These are phyloP conservation scores for Tremella fuciformis DNA, from an alignment of 768 basidiomycete genomes.

Conservation along the genomic window DNA sequence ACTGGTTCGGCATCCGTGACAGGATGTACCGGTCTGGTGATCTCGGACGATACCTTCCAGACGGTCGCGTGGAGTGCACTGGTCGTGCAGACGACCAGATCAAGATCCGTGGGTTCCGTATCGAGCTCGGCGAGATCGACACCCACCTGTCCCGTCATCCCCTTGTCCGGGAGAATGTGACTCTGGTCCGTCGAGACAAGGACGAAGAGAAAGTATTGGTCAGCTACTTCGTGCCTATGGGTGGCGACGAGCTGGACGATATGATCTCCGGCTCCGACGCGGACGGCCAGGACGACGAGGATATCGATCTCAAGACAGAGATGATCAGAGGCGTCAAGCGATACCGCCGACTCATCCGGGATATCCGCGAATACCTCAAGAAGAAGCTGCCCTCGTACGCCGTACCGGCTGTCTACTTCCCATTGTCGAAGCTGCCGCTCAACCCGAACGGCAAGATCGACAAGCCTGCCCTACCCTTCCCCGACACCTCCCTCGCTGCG, in stretches of 20 bases:
- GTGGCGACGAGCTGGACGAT: slow-evolving; percentile 62
- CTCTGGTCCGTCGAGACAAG: slow-evolving; percentile 92
- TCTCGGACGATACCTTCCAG: slow-evolving; percentile 86
- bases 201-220: slow-evolving; percentile 99
- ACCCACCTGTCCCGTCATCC: slow-evolving; percentile 91
- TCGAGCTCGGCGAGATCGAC: slow-evolving; percentile 97
- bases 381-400: slow-evolving; percentile 94
- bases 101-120: slow-evolving; percentile 98
- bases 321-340: slow-evolving; percentile 73
- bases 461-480: slow-evolving; percentile 97
- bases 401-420: slow-evolving; percentile 92
- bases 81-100: slow-evolving; percentile 98
- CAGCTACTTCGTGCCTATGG: slow-evolving; percentile 91
- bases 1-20: slow-evolving; percentile 95
- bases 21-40: slow-evolving; percentile 98
- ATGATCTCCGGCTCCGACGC: slow-evolving; percentile 57
- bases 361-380: slow-evolving; percentile 91
- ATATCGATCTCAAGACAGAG: slow-evolving; percentile 61
- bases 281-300: slow-evolving; percentile 53
- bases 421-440: slow-evolving; percentile 88
- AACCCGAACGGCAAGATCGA: slow-evolving; percentile 99
- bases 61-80: slow-evolving; percentile 91
- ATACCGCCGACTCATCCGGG: slow-evolving; percentile 84
- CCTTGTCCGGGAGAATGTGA: slow-evolving; percentile 94
- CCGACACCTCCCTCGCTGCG: slow-evolving; percentile 75